A percentile compares a stretch with the other conserved stretches of the same genome.
These are phyloP conservation scores for Kodamaea lidongshanica DNA, from an alignment of 805 yeast genomes.

Conservation along the genomic window DNA sequence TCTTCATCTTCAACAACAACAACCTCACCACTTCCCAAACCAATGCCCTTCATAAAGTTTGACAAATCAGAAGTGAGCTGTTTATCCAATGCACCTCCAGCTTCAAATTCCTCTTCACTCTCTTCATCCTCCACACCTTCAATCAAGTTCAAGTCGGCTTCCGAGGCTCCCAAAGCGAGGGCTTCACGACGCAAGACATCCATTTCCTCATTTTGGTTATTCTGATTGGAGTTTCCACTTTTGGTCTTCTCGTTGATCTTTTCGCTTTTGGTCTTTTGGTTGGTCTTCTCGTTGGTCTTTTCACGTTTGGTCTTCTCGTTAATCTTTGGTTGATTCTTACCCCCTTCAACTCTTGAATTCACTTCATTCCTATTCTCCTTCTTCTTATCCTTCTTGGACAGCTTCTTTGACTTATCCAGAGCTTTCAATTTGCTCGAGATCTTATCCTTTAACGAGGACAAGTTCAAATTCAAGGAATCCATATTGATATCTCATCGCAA, in stretches of 20 bases:
- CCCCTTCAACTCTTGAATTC: constrained; percentile 1
- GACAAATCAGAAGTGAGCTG: constrained; percentile 49
- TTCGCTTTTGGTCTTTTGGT: constrained; percentile 3
- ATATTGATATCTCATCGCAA: no score
- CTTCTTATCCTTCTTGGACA: constrained; percentile 8
- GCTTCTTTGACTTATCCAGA: constrained; percentile 9
- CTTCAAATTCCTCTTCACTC: constrained; percentile 46
- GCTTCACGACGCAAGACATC: constrained; percentile 64
- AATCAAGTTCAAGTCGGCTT: constrained; percentile 66
- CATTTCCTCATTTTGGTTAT: constrained; percentile 6
- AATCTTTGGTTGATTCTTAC: not conserved
- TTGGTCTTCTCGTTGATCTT: constrained; percentile 8
- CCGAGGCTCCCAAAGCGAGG: constrained; percentile 76
- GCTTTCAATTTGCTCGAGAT: constrained; percentile 25
- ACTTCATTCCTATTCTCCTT: constrained; percentile 5
- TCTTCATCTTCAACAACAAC: constrained; percentile 24
- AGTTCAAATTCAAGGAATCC: constrained; percentile 42
- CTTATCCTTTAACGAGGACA: constrained; percentile 59
- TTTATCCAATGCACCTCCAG: constrained; percentile 34
- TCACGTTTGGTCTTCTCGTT: constrained; percentile 1
- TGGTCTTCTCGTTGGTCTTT: constrained; percentile 4
- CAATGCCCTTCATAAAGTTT: constrained; percentile 61
- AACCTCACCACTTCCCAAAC: constrained; percentile 42
- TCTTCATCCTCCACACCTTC: constrained; percentile 49
- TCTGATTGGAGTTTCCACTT: not conserved